These are phyloP conservation scores for Hypoxylon sp. DNA, from an alignment of 2,329 filamentous ascomycete species.

Conservation along the genomic window DNA sequence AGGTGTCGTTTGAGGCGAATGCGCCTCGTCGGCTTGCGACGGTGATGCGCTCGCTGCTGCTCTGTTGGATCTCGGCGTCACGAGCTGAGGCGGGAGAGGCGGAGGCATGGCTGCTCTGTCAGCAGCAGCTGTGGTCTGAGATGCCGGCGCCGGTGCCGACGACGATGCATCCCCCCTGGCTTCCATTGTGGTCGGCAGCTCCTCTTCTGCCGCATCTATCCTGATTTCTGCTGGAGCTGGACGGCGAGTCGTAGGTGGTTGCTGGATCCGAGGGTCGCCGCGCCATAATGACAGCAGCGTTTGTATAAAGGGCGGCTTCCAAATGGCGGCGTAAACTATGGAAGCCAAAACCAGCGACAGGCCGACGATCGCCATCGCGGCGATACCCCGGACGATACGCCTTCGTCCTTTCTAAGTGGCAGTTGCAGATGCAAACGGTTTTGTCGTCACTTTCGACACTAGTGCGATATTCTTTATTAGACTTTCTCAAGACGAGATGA, in stretches of 20 bases:
- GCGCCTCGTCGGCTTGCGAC: conserved; percentile 17
- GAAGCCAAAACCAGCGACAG: conserved; percentile 73
- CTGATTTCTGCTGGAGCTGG: conserved; percentile 23
- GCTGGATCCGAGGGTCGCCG: conserved; percentile 47
- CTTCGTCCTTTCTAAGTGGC: not conserved
- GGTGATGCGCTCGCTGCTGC: conserved; percentile 10
- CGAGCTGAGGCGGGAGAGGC: conserved; percentile 42
- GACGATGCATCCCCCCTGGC: conserved; percentile 15
- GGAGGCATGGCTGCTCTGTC: conserved; percentile 56
- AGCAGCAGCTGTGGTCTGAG: conserved; percentile 44
- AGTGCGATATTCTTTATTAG: conserved; percentile 7
- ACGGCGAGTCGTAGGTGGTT: conserved; percentile 43
- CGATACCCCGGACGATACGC: conserved; percentile 1
- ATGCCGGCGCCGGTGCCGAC: conserved; percentile 37
- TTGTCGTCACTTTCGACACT: conserved; percentile 6
- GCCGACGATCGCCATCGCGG: conserved; percentile 67
- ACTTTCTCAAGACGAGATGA: conserved; percentile 1
- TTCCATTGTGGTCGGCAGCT: not conserved
- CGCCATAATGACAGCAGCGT: conserved; percentile 54
- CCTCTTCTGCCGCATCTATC: conserved; percentile 7
- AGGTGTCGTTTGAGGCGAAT: conserved; percentile 62
- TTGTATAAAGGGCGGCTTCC: conserved; percentile 64
- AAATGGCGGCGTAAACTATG: conserved; percentile 68
- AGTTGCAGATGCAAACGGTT: not conserved
- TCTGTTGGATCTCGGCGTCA: conserved; percentile 34